Evolutionary conservation across 768 basidiomycete genomes (phyloP).

Genomic region (Rhodotorula paludigena): DNA sequence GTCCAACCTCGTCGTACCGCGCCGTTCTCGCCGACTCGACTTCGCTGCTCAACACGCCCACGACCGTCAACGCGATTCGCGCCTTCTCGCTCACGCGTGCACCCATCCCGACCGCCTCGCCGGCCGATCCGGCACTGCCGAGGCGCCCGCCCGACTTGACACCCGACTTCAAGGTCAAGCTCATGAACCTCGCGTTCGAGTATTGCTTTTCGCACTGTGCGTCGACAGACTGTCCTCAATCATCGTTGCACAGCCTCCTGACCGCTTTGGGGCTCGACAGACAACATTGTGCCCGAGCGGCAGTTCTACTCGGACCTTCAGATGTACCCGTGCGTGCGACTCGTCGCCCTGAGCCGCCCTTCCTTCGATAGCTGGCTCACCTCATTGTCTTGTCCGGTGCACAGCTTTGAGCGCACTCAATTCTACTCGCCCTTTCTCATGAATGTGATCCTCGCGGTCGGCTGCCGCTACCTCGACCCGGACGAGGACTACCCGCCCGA

Average conservation of each 20-base stretch:
- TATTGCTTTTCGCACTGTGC: conserved; percentile 30
- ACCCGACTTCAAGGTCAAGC: conserved; percentile 14
- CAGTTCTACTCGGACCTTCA: conserved; percentile 26
- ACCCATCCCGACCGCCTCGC: conserved; percentile 18
- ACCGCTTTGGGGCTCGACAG: too few relatives aligned
- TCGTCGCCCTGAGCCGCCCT: neutral
- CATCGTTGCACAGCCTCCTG: too few relatives aligned
- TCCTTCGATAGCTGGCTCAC: too few relatives aligned
- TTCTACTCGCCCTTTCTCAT: conserved; percentile 32
- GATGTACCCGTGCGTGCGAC: conserved; percentile 21
- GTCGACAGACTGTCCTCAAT: neutral
- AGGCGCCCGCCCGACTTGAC: conserved; percentile 22
- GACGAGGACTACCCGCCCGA: conserved; percentile 30
- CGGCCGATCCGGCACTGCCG: conserved; percentile 18
- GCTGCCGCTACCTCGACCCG: conserved; percentile 34
- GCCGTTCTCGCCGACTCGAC: conserved; percentile 33
- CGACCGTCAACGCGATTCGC: conserved; percentile 17
- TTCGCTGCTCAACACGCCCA: conserved; percentile 5
- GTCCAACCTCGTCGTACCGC: conserved; percentile 23
- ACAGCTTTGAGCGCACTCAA: conserved; percentile 21
- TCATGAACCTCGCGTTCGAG: conserved; percentile 32
- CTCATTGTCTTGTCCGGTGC: too few relatives aligned
- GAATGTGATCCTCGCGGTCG: conserved; percentile 29
- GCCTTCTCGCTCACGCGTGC: conserved; percentile 27
- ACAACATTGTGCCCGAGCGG: conserved; percentile 24